Evolutionary conservation across 2,329 filamentous ascomycete species (phyloP).

Genomic region (Ascochyta viciae-villosae): DNA sequence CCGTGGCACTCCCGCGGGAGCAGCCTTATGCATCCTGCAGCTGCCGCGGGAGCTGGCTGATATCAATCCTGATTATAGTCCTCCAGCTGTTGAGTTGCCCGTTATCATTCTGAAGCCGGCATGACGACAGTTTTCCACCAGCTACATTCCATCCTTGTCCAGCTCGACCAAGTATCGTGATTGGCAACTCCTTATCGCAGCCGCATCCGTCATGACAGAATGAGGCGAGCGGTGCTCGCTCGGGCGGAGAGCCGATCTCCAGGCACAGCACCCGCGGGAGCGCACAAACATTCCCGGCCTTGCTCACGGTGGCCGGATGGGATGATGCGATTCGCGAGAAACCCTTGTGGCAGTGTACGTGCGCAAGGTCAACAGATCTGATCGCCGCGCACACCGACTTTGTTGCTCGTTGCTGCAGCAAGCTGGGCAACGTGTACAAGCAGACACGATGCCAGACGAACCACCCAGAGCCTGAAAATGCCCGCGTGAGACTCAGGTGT

Average conservation of each 20-base stretch:
- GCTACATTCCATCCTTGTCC: not conserved
- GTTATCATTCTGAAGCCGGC: conserved; percentile 10
- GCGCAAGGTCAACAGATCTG: conserved; percentile 17
- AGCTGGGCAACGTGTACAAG: not conserved
- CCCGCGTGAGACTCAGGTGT: conserved; percentile 17
- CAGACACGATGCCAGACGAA: not conserved
- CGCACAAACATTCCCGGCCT: conserved; percentile 20
- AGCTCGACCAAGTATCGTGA: not conserved
- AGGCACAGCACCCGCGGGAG: conserved; percentile 19
- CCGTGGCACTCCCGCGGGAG: conserved; percentile 18
- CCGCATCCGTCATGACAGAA: conserved; percentile 7
- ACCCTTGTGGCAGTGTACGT: conserved; percentile 16
- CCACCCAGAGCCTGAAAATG: not conserved
- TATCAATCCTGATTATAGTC: conserved; percentile 2
- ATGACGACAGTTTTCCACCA: conserved; percentile 8
- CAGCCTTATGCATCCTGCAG: not conserved
- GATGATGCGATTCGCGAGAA: conserved; percentile 15
- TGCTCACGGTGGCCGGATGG: conserved; percentile 8
- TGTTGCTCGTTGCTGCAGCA: conserved; percentile 1
- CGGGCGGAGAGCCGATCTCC: conserved; percentile 21
- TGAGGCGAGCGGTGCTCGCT: conserved; percentile 16
- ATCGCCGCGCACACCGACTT: conserved; percentile 19
- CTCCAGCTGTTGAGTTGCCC: not conserved
- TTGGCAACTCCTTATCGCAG: not conserved
- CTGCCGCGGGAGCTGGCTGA: conserved; percentile 6